These are phyloP conservation scores for Ophiocordyceps unilateralis DNA, from an alignment of 2,329 filamentous ascomycete genomes.

Conservation along the genomic window DNA sequence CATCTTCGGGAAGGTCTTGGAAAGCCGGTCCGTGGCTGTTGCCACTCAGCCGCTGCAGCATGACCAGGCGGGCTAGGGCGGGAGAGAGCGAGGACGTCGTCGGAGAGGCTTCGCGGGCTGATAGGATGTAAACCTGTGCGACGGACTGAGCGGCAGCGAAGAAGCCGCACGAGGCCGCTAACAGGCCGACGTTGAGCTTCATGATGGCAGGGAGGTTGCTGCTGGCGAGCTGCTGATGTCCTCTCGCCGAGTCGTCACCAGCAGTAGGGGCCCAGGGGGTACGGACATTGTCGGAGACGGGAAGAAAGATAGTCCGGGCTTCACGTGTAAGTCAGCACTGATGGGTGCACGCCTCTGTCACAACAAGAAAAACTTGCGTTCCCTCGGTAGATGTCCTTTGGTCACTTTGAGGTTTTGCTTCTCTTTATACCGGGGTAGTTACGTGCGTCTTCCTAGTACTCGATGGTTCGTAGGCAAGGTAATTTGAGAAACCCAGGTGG, in stretches of 20 bases:
- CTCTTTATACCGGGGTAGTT: too few relatives aligned
- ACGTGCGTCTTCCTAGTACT: too few relatives aligned
- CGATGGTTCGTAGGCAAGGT: too few relatives aligned
- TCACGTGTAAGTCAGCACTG: not conserved
- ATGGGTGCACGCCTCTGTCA: too few relatives aligned
- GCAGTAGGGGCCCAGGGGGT: not conserved
- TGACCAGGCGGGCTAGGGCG: constrained; percentile 37
- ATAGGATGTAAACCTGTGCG: constrained; percentile 38
- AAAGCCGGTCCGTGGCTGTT: constrained; percentile 28
- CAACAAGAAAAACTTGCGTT: too few relatives aligned
- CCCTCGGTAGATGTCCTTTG: too few relatives aligned
- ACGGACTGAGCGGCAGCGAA: constrained; percentile 19
- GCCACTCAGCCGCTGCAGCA: constrained; percentile 37
- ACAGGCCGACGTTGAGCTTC: constrained; percentile 24
- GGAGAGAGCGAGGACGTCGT: constrained; percentile 27
- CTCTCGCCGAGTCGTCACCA: constrained; percentile 9
- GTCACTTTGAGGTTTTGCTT: too few relatives aligned
- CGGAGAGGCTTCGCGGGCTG: constrained; percentile 10
- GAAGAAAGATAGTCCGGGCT: constrained; percentile 1
- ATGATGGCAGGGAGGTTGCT: constrained; percentile 17
- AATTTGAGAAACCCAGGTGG: too few relatives aligned
- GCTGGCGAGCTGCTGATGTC: constrained; percentile 6
- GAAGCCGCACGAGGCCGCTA: constrained; percentile 20
- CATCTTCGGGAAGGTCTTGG: constrained; percentile 24
- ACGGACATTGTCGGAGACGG: constrained; percentile 10